Percentiles rank a stretch among this genome's conserved stretches.
Conservation (phyloP, 1,139 yeast species). For the Sugiyamaella pinicola region DNA sequence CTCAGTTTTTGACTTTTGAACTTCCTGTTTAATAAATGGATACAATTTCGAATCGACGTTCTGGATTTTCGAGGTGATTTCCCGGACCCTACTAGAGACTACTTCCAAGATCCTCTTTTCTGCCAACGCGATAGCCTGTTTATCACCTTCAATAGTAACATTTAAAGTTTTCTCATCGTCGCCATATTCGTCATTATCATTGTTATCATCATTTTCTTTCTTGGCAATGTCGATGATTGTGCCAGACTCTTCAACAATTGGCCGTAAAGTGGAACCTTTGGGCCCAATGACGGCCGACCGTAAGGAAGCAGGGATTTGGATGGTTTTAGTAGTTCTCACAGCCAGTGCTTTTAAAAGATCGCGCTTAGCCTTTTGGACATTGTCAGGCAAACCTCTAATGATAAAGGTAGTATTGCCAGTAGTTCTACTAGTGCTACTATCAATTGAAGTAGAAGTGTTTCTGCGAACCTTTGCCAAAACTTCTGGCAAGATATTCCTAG, state of each 20-base stretch:
- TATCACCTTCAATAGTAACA: conserved; percentile 79
- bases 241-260: conserved; percentile 70
- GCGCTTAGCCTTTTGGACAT: conserved; percentile 72
- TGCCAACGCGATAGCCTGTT: conserved; percentile 78
- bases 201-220: conserved; percentile 38
- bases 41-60: conserved; percentile 46
- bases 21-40: conserved; percentile 35
- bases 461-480: conserved; percentile 60
- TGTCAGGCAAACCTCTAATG: conserved; percentile 72
- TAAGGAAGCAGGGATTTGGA: conserved; percentile 75
- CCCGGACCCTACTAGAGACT: conserved; percentile 64
- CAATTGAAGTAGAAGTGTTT: conserved; percentile 67
- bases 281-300: conserved; percentile 87
- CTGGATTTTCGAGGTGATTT: conserved; percentile 38
- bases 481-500: conserved; percentile 31
- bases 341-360: conserved; percentile 77
- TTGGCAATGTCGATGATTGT: conserved; percentile 76
- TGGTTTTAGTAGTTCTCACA: conserved; percentile 55
- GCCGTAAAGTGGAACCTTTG: conserved; percentile 80
- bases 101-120: conserved; percentile 68
- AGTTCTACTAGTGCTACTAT: conserved; percentile 77
- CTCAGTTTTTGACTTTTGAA: conserved; percentile 19
- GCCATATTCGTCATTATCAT: conserved; percentile 41
- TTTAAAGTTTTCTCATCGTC: conserved; percentile 57
- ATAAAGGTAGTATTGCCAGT: conserved; percentile 84